Percentiles rank a stretch among this genome's conserved stretches.
phyloP scores from a whole-genome alignment of 805 yeast genomes.

The Kodamaea fukazawae region DNA sequence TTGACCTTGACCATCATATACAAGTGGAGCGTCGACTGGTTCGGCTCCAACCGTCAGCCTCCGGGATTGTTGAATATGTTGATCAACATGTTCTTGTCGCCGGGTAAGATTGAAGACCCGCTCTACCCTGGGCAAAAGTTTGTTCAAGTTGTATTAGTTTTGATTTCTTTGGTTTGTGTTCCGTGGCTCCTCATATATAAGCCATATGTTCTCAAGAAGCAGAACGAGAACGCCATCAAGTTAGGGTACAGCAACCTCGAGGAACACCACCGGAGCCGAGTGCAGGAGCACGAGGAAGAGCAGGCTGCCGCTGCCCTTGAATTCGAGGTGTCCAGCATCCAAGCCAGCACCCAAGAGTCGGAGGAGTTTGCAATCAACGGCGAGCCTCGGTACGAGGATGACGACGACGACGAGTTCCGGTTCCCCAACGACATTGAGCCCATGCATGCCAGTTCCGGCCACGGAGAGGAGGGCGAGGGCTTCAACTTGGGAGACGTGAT shows the following conservation, averaged over 20 bases:
- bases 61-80: constrained; percentile 94
- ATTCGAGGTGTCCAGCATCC: constrained; percentile 3
- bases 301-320: constrained; percentile 15
- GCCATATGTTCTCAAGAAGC: constrained; percentile 68
- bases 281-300: constrained; percentile 43
- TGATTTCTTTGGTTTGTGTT: constrained; percentile 82
- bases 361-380: constrained; percentile 13
- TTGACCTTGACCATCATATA: constrained; percentile 80
- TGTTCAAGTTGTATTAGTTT: constrained; percentile 68
- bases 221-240: constrained; percentile 47
- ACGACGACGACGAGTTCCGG: constrained; percentile 35
- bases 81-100: constrained; percentile 91
- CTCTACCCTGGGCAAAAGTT: constrained; percentile 76
- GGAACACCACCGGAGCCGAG: constrained; percentile 26
- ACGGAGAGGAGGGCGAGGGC: constrained; percentile 36
- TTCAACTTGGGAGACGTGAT: constrained; percentile 61
- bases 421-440: constrained; percentile 41
- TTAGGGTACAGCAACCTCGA: constrained; percentile 39
- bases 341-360: background rate
- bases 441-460: constrained; percentile 31
- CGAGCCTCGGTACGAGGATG: constrained; percentile 27
- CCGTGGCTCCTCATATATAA: constrained; percentile 88
- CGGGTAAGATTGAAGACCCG: constrained; percentile 81
- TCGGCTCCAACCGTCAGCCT: constrained; percentile 68
- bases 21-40: constrained; percentile 96